Evolutionary conservation across 2,329 filamentous ascomycete species (phyloP).

Genomic region (Xylogone sp.): DNA sequence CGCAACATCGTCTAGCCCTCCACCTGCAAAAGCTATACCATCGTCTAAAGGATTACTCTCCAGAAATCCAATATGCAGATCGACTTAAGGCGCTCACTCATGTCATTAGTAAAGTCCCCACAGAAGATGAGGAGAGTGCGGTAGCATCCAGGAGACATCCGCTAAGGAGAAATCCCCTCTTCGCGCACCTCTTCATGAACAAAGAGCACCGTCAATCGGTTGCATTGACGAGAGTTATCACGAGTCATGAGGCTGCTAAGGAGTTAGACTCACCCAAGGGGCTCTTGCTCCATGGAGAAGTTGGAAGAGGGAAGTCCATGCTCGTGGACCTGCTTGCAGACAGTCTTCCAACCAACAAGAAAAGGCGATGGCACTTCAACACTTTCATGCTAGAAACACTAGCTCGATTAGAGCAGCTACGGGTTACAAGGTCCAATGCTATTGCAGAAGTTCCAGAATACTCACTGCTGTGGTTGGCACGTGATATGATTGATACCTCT

Average conservation of each 20-base stretch:
- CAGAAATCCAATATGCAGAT: conserved; percentile 63
- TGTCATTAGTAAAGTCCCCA: conserved; percentile 27
- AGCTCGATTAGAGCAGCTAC: conserved; percentile 65
- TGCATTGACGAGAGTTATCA: conserved; percentile 66
- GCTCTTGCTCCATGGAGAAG: conserved; percentile 74
- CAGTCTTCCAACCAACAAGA: conserved; percentile 68
- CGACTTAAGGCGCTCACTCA: conserved; percentile 58
- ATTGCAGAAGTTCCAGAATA: conserved; percentile 46
- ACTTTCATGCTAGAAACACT: conserved; percentile 81
- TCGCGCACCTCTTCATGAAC: conserved; percentile 54
- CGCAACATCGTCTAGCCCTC: conserved; percentile 69
- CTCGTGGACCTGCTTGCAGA: conserved; percentile 79
- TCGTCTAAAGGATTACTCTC: conserved; percentile 74
- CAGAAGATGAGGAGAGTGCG: conserved; percentile 29
- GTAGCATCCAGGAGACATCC: conserved; percentile 51
- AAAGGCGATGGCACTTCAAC: conserved; percentile 78
- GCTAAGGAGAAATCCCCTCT: conserved; percentile 55
- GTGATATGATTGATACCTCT: conserved; percentile 69
- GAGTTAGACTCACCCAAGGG: conserved; percentile 69
- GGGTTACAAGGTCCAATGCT: conserved; percentile 29
- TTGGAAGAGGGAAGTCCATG: conserved; percentile 82
- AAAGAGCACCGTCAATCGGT: conserved; percentile 53
- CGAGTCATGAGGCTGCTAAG: conserved; percentile 67
- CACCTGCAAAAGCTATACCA: conserved; percentile 76
- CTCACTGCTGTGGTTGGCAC: conserved; percentile 69